phyloP scores from a whole-genome alignment of 2,329 filamentous ascomycete genomes.

The Cryphonectria japonica region DNA sequence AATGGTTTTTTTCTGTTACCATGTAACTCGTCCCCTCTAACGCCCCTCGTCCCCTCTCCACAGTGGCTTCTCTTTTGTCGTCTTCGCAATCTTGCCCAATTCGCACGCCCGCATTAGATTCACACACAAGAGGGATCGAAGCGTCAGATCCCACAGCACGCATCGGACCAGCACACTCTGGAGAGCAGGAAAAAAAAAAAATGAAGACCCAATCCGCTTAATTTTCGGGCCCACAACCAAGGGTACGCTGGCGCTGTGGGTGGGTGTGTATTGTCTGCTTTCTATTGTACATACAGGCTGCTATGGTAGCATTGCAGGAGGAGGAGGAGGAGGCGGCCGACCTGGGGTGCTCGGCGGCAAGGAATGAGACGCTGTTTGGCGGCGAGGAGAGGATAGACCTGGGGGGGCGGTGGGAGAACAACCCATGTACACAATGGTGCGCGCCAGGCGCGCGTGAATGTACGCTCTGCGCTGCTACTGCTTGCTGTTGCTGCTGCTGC shows the following conservation, averaged over 20 bases:
- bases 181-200: not conserved
- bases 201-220: not conserved
- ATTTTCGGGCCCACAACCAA: not conserved
- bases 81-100: not conserved
- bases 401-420: not conserved
- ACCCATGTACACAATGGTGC: not conserved
- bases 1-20: not conserved
- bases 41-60: not conserved
- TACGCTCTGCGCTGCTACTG: not conserved
- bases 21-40: not conserved
- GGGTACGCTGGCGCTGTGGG: not conserved
- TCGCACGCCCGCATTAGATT: slow-evolving; percentile 10
- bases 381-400: not conserved
- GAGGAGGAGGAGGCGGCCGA: not conserved
- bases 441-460: slow-evolving; percentile 6
- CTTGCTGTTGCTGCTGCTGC: not conserved
- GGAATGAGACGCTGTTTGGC: not conserved
- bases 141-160: not conserved
- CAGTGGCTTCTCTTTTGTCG: not conserved
- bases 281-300: not conserved
- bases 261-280: not conserved
- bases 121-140: not conserved
- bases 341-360: not conserved
- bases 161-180: not conserved
- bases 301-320: not conserved